Base-by-base conservation (phyloP, 1,139 yeast genomes). In the Lizanozyma gosingica region DNA sequence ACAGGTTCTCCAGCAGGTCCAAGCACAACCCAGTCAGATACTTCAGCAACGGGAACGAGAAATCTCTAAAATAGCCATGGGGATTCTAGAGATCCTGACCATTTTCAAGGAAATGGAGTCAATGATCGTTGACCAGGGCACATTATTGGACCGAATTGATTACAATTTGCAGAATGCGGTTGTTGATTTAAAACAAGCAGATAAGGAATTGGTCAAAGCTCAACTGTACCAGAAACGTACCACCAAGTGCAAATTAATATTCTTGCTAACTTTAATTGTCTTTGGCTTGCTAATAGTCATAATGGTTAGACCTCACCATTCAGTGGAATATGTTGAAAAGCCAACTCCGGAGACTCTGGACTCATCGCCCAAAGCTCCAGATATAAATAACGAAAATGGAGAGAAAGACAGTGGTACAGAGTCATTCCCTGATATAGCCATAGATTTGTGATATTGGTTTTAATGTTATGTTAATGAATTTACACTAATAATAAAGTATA, bases 61-160 rank as follows among this genome's bases (percentile, higher is more conserved):
- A 54, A 92, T 94, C 39, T 83, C 84, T 22, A 83, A 83, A 50
- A 73, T 94, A 42, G 97, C 98, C 2, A 87, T 86, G 70, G 96
- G 97, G 37, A 94, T 92, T 36, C 66, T 92, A 32, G 99, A 92
- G 58, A 84, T 92, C 2, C 84, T 94, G 36, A 87, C 94, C 2
- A 92, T 94, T 41, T 92, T 92, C 65, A 83, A 85, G 56, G 97
- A 94, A 55, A 77, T 92, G 76, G 97, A 94, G 53, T 77, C 80
- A 29, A 71, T 94, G 71, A 88, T 92, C 39, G 85, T 92, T 43
- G 97, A 94, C 55, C 98, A 92, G 60, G 98, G 98, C 2, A 87
- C 97, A 0, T 71, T 92, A 37, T 70, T 92, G 44, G 98, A 92
- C 59, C 67, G 97, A 48, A 90, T 92, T 42, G 98, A 88, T 60